Evolutionary conservation across 192 early-diverging fungal genomes (phyloP), one percentile per base, ranked within the genome.

Genomic region (Oehlia diaphana): DNA sequence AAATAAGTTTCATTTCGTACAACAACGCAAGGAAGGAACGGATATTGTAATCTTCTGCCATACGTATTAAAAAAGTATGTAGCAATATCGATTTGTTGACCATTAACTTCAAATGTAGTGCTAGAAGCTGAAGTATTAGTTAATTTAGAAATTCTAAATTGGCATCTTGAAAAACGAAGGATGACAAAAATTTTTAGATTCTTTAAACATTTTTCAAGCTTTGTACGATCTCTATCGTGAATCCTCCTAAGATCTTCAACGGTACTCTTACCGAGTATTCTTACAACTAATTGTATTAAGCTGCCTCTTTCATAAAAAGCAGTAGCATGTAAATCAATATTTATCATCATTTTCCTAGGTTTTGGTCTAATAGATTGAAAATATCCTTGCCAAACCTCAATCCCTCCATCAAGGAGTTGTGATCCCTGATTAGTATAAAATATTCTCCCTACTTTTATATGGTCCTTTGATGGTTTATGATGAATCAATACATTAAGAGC

Each of bases 311-410:
- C 82, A 69, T 90, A 93, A 81, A 93, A 93, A 26, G 89, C 90
- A 10, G 91, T 93, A 12, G 92, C 88, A 5, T 85, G 86, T 0
- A 93, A 88, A 83, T 95, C 94, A 53, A 92, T 79, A 76, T 94
- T 94, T n/a, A 94, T 87, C 84, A 90, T 88, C 81, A 94, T 88
- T 26, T 80, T 84, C 0, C 80, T 84, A 87, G 70, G 8, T 47
- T 13, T 63, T 53, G 64, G 95, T 5, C 93, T 88, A 50, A 96
- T 89, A 47, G 93, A 94, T 74, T 97, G 95, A 78, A 95, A 96
- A 81, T 94, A 95, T 16, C 97, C 97, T 80, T 92, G 92, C 96
- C 96, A 97, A 10, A 96, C 89, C 86, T 97, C 94, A 14, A 92
- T 88, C 16, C 96, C 96, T 63, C 95, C 93, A 10, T 81, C 83